Percentiles rank a stretch among this genome's conserved stretches.
These are phyloP conservation scores for Chytridium lagenaria DNA, from an alignment of 371 early-diverging fungal species.

Conservation along the genomic window DNA sequence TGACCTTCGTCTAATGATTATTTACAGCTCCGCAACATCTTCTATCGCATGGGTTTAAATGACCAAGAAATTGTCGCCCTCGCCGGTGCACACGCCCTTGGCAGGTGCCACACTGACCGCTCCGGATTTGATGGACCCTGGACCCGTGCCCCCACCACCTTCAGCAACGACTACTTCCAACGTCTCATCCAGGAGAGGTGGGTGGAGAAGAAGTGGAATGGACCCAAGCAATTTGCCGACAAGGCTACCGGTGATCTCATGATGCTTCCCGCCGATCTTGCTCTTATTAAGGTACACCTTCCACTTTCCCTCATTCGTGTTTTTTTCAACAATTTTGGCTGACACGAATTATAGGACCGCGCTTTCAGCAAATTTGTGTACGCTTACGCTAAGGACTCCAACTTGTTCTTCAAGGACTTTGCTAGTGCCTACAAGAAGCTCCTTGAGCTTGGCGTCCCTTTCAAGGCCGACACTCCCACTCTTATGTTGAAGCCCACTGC, in stretches of 20 bases:
- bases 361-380: conserved; percentile 78
- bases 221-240: conserved; percentile 88
- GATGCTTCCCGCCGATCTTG: conserved; percentile 92
- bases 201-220: conserved; percentile 80
- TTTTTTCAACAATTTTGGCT: too few relatives aligned
- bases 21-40: conserved; percentile 81
- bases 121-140: conserved; percentile 84
- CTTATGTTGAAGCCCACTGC: not conserved
- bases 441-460: conserved; percentile 80
- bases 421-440: conserved; percentile 82
- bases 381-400: conserved; percentile 73
- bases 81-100: conserved; percentile 93
- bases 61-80: conserved; percentile 94
- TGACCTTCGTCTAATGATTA: too few relatives aligned
- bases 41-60: conserved; percentile 84
- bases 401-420: conserved; percentile 69
- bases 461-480: conserved; percentile 9
- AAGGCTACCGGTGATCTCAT: conserved; percentile 71
- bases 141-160: conserved; percentile 71
- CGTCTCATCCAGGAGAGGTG: conserved; percentile 80
- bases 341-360: conserved; percentile 36
- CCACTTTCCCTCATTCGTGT: not conserved
- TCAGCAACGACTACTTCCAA: conserved; percentile 88
- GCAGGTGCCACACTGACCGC: conserved; percentile 90
- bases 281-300: conserved; percentile 53